These are phyloP conservation scores for Talaromyces thailandensis DNA, from an alignment of 495 filamentous ascomycete species.

Conservation along the genomic window DNA sequence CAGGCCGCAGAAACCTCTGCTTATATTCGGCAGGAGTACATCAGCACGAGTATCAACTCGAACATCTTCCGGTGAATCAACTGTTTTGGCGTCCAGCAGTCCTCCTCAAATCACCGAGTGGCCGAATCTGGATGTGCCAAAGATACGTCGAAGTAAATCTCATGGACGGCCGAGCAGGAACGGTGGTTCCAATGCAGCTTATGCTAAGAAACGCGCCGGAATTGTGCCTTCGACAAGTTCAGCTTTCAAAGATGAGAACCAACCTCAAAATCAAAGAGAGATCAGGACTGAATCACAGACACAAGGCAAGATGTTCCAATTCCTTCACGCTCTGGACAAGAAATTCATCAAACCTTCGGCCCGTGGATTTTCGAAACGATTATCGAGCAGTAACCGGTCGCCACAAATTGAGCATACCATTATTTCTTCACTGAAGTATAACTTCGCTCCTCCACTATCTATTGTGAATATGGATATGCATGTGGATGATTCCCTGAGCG, in stretches of 20 bases:
- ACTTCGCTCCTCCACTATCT: neutral
- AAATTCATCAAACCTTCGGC: neutral
- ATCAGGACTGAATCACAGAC: neutral
- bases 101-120: neutral
- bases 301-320: neutral
- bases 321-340: neutral
- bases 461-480: slow-evolving; percentile 12
- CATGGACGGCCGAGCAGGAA: neutral
- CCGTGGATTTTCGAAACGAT: neutral
- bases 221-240: neutral
- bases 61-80: neutral
- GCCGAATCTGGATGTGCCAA: neutral
- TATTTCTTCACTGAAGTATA: neutral
- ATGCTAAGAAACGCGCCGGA: neutral
- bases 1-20: neutral
- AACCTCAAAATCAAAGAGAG: neutral
- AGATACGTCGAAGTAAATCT: neutral
- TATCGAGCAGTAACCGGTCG: neutral
- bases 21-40: neutral
- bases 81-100: neutral
- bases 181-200: neutral
- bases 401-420: neutral
- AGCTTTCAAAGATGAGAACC: neutral
- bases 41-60: neutral
- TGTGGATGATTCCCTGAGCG: slow-evolving; percentile 8